phyloP scores from a whole-genome alignment of 176 grass and related monocot genomes.

The Phyllostachys edulis region DNA sequence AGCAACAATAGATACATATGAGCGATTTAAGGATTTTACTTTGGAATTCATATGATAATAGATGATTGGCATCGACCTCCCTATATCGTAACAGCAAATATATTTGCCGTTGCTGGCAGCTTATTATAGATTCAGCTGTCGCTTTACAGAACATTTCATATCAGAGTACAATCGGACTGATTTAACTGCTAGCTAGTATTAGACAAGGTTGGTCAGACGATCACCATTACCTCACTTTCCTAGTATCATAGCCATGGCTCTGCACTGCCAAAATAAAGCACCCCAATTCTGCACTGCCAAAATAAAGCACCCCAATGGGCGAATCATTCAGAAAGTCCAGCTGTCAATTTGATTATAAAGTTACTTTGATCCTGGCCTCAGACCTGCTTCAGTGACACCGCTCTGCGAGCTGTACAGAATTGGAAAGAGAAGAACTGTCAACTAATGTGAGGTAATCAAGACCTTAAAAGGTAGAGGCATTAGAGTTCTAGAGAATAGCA shows the following conservation, averaged over 20 bases:
- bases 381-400: not conserved
- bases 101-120: not conserved
- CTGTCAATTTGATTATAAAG: not conserved
- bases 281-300: too few relatives aligned
- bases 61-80: too few relatives aligned
- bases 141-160: slow-evolving; percentile 3
- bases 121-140: not conserved
- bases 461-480: not conserved
- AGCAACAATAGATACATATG: too few relatives aligned
- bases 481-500: not conserved
- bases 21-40: too few relatives aligned
- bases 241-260: not conserved
- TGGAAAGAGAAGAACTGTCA: not conserved
- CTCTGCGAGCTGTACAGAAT: slow-evolving; percentile 15
- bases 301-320: not conserved
- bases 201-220: not conserved
- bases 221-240: not conserved
- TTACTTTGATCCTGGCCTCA: slow-evolving; percentile 38
- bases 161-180: not conserved
- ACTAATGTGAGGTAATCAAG: not conserved
- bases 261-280: not conserved
- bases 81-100: not conserved
- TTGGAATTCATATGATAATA: too few relatives aligned
- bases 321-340: not conserved
- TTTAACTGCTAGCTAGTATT: not conserved